A percentile compares a stretch with the other conserved stretches of the same genome.
Evolutionary conservation across 1,284 basidiomycete species (phyloP).

Genomic region (Ceratobasidium sp.): DNA sequence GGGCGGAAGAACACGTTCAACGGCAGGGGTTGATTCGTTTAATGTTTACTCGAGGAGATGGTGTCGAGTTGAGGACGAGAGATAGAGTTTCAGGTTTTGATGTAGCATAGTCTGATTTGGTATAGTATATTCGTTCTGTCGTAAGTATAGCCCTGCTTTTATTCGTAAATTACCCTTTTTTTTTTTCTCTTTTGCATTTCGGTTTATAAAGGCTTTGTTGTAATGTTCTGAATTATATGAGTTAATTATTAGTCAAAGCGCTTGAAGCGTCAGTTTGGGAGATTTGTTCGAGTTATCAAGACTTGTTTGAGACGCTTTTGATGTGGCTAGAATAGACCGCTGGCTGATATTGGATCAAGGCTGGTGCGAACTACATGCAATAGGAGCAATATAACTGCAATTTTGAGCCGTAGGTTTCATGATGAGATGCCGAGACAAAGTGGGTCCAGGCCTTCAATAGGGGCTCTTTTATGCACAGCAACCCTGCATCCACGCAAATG

Average conservation of each 20-base stretch:
- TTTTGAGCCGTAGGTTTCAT: background rate
- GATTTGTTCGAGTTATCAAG: too few species aligned
- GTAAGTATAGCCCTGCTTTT: background rate
- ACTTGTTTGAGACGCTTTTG: background rate
- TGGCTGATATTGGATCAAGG: too few species aligned
- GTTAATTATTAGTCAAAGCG: background rate
- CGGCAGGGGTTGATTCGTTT: background rate
- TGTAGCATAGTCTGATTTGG: background rate
- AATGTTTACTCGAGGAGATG: background rate
- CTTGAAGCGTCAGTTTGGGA: too few species aligned
- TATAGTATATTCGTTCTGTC: background rate
- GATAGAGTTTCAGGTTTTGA: background rate
- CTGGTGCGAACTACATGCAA: too few species aligned
- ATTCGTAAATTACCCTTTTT: background rate
- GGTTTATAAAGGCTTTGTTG: background rate
- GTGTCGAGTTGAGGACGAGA: background rate
- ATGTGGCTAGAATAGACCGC: too few species aligned
- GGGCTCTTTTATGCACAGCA: background rate
- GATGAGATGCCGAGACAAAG: too few species aligned
- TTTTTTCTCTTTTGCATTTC: background rate
- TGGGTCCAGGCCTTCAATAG: too few species aligned
- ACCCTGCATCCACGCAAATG: background rate
- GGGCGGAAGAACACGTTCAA: background rate
- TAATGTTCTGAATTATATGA: conserved; percentile 2
- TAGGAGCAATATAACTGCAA: background rate